Evolutionary conservation across 2,329 filamentous ascomycete genomes (phyloP), one percentile per base, ranked within the genome.

Genomic region (Pestalotiopsis sp.): DNA sequence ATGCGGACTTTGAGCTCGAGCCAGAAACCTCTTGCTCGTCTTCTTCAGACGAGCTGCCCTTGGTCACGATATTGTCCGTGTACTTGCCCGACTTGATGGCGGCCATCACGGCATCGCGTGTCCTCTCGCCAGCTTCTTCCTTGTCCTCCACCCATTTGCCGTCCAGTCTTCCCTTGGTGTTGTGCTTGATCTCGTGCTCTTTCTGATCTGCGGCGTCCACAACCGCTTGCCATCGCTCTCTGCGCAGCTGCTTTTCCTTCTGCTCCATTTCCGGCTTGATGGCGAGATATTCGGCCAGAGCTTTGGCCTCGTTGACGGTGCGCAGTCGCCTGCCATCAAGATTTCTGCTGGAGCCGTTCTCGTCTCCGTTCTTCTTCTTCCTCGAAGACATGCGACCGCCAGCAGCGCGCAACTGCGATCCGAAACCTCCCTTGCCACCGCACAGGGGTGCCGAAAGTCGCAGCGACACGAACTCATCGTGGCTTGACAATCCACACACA

Each of bases 261-360:
- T 91, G 90, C 71, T 98, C 96, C 95, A 99, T 98, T 69, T 98
- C 95, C 0, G 97, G 96, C 78, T 98, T 98, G 72, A 97, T 92
- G 2, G 94, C 94, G 1, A 98, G 86, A 75, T 98, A 98, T 78
- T 98, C 94, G 0, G 97, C 96, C 22, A 99, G 84, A 1, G 94
- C 93, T 80, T 99, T 99, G 40, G 96, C 96, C 78, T 99, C 96
- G 48, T 92, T 95, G 35, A 98, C 93, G 2, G 96, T 98, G 64
- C 97, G 90, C 66, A 99, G 80, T 67, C 96, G 88, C 24, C 96
- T 90, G 0, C 96, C 96, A 75, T 98, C 96, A 1, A 99, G 85
- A 72, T 98, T 99, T 71, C 96, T 90, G 76, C 93, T 97, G 2
- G 94, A 98, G 26, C 90, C 94, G 75, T 97, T 95, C 70, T 94